Evolutionary conservation across 148 eudicot genomes (phyloP).

Genomic region (Beta vulgaris): DNA sequence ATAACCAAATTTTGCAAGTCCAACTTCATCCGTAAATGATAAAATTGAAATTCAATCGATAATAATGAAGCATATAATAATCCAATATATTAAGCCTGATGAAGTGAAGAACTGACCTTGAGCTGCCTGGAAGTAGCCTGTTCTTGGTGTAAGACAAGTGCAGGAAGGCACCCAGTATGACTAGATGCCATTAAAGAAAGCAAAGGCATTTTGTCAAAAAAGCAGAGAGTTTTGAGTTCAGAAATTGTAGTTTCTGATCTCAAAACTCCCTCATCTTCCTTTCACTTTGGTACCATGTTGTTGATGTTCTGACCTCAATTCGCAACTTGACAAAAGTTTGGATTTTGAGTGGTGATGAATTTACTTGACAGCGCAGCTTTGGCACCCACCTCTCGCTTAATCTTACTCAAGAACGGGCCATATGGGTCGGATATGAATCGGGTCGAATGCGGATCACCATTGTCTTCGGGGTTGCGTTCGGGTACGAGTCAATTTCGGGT

Average conservation of each 20-base stretch:
- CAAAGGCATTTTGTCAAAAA: slow-evolving; percentile 35
- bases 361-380: too few relatives aligned
- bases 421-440: too few relatives aligned
- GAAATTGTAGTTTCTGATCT: slow-evolving; percentile 28
- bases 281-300: not conserved
- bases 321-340: not conserved
- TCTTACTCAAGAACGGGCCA: too few relatives aligned
- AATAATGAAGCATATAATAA: not conserved
- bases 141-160: slow-evolving; percentile 35
- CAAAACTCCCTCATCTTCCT: not conserved
- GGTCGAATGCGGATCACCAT: too few relatives aligned
- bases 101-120: slow-evolving; percentile 34
- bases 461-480: too few relatives aligned
- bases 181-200: slow-evolving; percentile 37
- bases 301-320: not conserved
- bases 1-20: not conserved
- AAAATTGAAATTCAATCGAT: not conserved
- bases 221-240: slow-evolving; percentile 33
- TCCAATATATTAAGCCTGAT: not conserved
- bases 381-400: too few relatives aligned
- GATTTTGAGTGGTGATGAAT: not conserved
- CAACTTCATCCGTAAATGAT: not conserved
- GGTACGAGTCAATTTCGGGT: too few relatives aligned
- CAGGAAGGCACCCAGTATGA: slow-evolving; percentile 45
- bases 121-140: slow-evolving; percentile 27